Evolutionary conservation across 805 yeast species (phyloP), one percentile per base, ranked within the genome.

Genomic region (Yarrowia osloensis): DNA sequence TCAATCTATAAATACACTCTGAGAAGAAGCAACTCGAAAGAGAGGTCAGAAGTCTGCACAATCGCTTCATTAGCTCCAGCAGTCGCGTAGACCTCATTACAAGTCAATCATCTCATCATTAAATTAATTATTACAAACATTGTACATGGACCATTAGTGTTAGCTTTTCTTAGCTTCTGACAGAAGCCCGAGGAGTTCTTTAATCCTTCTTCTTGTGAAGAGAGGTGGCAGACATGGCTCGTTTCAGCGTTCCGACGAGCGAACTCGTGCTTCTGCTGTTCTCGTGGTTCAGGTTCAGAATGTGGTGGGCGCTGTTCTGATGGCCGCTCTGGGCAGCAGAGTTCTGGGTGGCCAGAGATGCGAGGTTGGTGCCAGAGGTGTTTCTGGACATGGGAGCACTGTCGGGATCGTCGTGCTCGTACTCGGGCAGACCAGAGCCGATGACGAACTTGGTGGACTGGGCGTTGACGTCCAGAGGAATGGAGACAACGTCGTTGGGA

Each of bases 401-500:
- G 37, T 57, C 63, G 26, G 63, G 49, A 4, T 57, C 63, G 21
- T 57, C 47, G 28, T 39, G 63, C 63, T 57, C 63, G 37, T 57
- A 57, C 63, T 57, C 63, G 49, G 63, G 63, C 35, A 57, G 49
- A 39, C 63, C 63, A 13, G 49, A 57, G 35, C 63, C 63, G 12
- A 57, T 57, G 37, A 57, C 63, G 15, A 57, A 57, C 63, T 57
- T 57, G 63, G 63, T 57, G 22, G 63, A 57, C 63, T 57, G 63
- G 26, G 63, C 63, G 37, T 40, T 57, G 63, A 57, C 28, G 35
- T 57, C 63, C 9, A 57, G 28, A n/a, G 63, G 63, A 12, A 57
- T 57, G 2, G 63, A 39, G 2, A 57, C 63, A 17, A 35, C 61
- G 12, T 54, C 44, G 61, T 54, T 54, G 26, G 7, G 13, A 6